A percentile compares a stretch with the other conserved stretches of the same genome.
Evolutionary conservation across 1,284 basidiomycete genomes (phyloP).

Genomic region (Uromyces viciae-fabae): DNA sequence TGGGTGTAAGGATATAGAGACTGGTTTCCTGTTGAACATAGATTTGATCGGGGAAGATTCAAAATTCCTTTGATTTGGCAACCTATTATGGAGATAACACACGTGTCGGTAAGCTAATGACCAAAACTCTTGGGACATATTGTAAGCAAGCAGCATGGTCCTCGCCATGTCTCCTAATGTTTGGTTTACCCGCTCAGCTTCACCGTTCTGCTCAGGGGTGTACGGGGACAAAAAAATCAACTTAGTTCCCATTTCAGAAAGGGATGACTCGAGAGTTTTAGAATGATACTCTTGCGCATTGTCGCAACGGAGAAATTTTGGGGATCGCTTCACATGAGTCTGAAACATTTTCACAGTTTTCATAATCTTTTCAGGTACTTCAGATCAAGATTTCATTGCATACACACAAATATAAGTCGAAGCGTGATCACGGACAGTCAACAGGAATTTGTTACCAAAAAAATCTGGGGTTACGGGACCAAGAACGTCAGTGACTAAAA

Average conservation of each 20-base stretch:
- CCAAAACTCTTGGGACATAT: not conserved
- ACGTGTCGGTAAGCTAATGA: not conserved
- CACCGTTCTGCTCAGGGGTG: not conserved
- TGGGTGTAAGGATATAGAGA: not conserved
- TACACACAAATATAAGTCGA: not conserved
- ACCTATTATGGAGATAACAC: not conserved
- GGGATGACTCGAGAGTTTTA: no score
- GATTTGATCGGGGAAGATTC: not conserved
- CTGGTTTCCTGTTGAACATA: not conserved
- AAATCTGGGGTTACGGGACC: not conserved
- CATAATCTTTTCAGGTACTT: not conserved
- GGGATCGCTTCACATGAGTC: not conserved
- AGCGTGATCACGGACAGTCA: not conserved
- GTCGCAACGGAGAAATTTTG: not conserved
- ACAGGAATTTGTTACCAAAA: not conserved
- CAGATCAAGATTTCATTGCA: not conserved
- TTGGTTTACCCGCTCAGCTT: not conserved
- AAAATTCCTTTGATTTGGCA: not conserved
- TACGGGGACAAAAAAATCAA: not conserved
- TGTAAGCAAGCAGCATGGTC: not conserved
- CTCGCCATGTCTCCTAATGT: not conserved
- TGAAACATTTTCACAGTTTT: not conserved
- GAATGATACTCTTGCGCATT: not conserved
- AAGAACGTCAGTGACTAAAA: not conserved
- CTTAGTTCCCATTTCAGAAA: no score